Evolutionary conservation across 2,329 filamentous ascomycete species (phyloP).

Genomic region (Ceratocystis cubensis): DNA sequence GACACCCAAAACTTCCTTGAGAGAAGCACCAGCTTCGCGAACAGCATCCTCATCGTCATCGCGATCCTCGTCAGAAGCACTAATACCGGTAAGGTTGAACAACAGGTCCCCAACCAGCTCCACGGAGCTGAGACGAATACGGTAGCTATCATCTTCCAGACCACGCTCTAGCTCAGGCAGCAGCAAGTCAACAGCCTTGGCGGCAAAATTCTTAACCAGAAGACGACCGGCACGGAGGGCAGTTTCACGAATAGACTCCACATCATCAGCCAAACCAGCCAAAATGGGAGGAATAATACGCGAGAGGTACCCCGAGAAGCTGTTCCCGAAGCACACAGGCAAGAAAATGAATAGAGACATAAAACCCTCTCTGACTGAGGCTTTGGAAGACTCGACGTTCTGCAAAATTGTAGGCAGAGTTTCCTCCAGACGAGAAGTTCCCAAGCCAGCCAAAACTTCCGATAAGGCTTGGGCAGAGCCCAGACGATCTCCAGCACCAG

Average conservation of each 20-base stretch:
- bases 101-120: slow-evolving; percentile 92
- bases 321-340: slow-evolving; percentile 97
- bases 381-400: slow-evolving; percentile 82
- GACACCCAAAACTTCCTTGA: slow-evolving; percentile 85
- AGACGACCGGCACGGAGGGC: slow-evolving; percentile 84
- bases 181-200: slow-evolving; percentile 83
- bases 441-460: slow-evolving; percentile 89
- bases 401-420: slow-evolving; percentile 91
- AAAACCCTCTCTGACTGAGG: slow-evolving; percentile 89
- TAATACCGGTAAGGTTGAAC: slow-evolving; percentile 95
- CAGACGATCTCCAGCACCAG: slow-evolving; percentile 86
- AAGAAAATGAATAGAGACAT: slow-evolving; percentile 99
- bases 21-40: slow-evolving; percentile 79
- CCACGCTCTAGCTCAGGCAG: slow-evolving; percentile 91
- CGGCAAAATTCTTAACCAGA: slow-evolving; percentile 96
- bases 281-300: slow-evolving; percentile 94
- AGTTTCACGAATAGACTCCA: slow-evolving; percentile 95
- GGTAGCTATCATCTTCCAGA: slow-evolving; percentile 92
- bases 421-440: slow-evolving; percentile 84
- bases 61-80: slow-evolving; percentile 50
- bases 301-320: slow-evolving; percentile 88
- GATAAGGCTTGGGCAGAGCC: slow-evolving; percentile 93
- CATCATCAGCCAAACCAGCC: slow-evolving; percentile 83
- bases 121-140: slow-evolving; percentile 94
- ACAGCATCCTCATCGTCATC: slow-evolving; percentile 65